Conservation (phyloP, 306 rosid genomes). For the Prinsepia uniflora region DNA sequence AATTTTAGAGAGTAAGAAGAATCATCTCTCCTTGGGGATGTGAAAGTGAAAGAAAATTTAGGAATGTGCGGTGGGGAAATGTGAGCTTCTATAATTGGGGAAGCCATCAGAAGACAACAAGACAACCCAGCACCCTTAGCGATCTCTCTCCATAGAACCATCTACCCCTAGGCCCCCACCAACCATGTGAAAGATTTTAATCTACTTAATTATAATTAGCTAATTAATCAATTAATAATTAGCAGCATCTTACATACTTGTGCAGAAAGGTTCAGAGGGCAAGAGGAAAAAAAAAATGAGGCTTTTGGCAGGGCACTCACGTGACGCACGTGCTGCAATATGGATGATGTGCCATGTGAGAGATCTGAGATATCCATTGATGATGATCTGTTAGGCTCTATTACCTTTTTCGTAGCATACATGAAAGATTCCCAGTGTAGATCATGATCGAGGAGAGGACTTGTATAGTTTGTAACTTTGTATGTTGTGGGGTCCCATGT, state of each 20-base stretch:
- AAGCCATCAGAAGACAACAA: background rate
- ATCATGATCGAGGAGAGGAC: background rate
- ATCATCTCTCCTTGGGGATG: conserved; percentile 5
- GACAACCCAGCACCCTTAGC: background rate
- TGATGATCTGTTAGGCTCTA: background rate
- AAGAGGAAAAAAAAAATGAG: conserved; percentile 1
- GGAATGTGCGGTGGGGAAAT: conserved; percentile 29
- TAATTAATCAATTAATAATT: background rate
- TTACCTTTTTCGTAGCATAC: background rate
- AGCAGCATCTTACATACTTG: background rate
- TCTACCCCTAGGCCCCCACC: conserved; percentile 11
- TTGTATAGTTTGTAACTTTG: background rate
- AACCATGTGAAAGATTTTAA: conserved; percentile 2
- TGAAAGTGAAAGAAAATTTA: background rate
- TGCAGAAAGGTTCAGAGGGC: background rate
- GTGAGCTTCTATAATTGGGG: conserved; percentile 13
- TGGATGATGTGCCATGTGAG: conserved; percentile 14
- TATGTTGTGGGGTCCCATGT: background rate
- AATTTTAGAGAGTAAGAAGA: background rate
- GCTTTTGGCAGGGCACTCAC: conserved; percentile 17
- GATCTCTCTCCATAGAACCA: conserved; percentile 7
- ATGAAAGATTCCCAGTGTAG: conserved; percentile 19
- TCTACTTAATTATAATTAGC: background rate
- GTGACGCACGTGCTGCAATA: conserved; percentile 31
- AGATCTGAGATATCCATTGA: conserved; percentile 12